phyloP scores from a whole-genome alignment of 2,329 filamentous ascomycete species.

The Phaeosphaeriaceae sp. region DNA sequence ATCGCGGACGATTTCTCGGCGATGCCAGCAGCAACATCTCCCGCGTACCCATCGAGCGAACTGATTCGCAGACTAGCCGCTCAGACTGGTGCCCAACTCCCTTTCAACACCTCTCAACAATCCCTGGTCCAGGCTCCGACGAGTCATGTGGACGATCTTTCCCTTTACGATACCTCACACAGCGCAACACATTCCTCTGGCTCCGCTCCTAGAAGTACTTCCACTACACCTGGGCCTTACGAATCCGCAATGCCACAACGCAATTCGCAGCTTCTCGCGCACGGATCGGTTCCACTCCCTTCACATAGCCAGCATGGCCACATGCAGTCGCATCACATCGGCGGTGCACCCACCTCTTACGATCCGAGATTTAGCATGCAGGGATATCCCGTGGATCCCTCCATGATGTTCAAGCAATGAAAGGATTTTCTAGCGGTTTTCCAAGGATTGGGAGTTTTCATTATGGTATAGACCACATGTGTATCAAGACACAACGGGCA shows the following conservation, averaged over 20 bases:
- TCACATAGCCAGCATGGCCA: slow-evolving; percentile 37
- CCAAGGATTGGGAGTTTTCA: neutral
- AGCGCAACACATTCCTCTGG: slow-evolving; percentile 40
- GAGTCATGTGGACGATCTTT: slow-evolving; percentile 45
- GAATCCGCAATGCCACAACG: slow-evolving; percentile 37
- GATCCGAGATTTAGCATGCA: slow-evolving; percentile 43
- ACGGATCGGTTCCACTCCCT: slow-evolving; percentile 31
- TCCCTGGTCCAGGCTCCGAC: slow-evolving; percentile 39
- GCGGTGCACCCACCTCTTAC: slow-evolving; percentile 38
- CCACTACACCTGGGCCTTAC: slow-evolving; percentile 45
- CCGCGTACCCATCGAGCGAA: slow-evolving; percentile 42
- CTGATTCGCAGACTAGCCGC: slow-evolving; percentile 46
- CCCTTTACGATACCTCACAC: slow-evolving; percentile 44
- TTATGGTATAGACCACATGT: neutral
- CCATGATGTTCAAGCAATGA: slow-evolving; percentile 45
- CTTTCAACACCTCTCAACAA: slow-evolving; percentile 42
- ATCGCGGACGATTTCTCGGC: slow-evolving; percentile 38
- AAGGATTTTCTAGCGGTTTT: neutral
- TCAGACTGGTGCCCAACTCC: slow-evolving; percentile 45
- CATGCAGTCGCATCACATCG: slow-evolving; percentile 41
- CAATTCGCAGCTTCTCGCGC: slow-evolving; percentile 32
- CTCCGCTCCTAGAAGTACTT: slow-evolving; percentile 40
- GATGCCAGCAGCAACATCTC: slow-evolving; percentile 33
- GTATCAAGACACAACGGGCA: neutral
- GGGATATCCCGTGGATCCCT: slow-evolving; percentile 44